Base-by-base conservation (phyloP, 805 yeast genomes). In the Komagataella pastoris region DNA sequence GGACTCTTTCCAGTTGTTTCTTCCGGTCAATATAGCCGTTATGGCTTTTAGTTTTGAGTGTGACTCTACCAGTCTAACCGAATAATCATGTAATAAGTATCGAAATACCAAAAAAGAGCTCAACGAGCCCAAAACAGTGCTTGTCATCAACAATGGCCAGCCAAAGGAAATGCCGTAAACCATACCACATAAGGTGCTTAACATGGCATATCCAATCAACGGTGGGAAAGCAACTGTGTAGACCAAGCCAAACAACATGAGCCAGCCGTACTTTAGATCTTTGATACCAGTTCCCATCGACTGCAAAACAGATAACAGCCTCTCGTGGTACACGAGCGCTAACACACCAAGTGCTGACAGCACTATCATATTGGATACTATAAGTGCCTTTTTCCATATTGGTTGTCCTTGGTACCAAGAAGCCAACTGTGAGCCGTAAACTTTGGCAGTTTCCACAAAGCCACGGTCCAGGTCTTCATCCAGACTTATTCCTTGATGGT, bases 221-320 rank as follows among this genome's bases (percentile, higher is more conserved):
- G 98, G 99, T 1, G 99, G 98, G 70, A 91, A 90, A 0, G 93
- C 81, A 3, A 90, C 89, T 1, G 74, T 24, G 56, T 83, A 76
- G 3, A 89, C 65, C 48, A 83, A 63, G 3, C 65, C 17, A 50
- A 81, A 75, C 53, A 90, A 61, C 0, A 80, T 56, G 3, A 73
- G 53, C 10, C 68, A 66, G 0, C 83, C 79, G 46, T 30, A 30
- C 40, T 30, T 14, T 4, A 30, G 14, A 10, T 30, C 40, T 30
- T 30, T 30, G 14, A 30, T 4, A 3, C 40, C 40, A 30, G 14
- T 8, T 30, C n/a, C 40, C 14, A 30, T 10, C 8, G 40, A 10
- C 5, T 30, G 40, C 40, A 30, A 10, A 30, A 30, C 40, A 8
- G 40, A 30, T 14, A 30, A 12, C 40, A 30, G 14, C 6, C 40